Base-by-base conservation (phyloP, 805 yeast genomes). In the Yamadazyma kitorensis region DNA sequence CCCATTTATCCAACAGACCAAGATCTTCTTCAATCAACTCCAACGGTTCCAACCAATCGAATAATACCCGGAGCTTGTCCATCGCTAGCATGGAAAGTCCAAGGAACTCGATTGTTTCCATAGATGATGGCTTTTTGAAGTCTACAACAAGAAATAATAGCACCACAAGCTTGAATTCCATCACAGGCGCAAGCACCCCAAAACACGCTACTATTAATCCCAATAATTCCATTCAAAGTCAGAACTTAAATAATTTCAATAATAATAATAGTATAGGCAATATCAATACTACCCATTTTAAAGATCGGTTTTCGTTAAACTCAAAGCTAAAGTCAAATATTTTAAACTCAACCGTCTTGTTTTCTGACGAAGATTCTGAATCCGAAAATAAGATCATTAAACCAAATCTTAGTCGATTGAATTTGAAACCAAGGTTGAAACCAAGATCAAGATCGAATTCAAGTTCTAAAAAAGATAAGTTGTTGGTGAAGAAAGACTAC, bases 351-450 rank as follows among this genome's bases (percentile, higher is more conserved):
- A 49, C 47, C 15, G 61, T 55, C 6, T 30, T 61, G 11, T 34
- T 59, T 7, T 58, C 68, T 17, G 70, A 64, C 41, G 68, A 63
- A 24, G 70, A 62, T 24, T 58, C 61, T 7, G 68, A 63, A 35
- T 40, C 51, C 10, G 67, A 61, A 25, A 41, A 9, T 14, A 37
- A 25, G 34, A 28, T 20, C 33, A 34, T 33, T 8, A 27, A 21
- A 20, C 36, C 45, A 13, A n/a, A n/a, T n/a, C n/a, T n/a, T n/a
- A n/a, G n/a, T n/a, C n/a, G n/a, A n/a, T n/a, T n/a, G n/a, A n/a
- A n/a, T n/a, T n/a, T n/a, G n/a, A n/a, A n/a, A n/a, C n/a, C n/a
- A n/a, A 32, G 14, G 29, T 40, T 12, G 24, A 40, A 14, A 34
- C 16, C 39, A 15, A 42, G 52, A 29, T 36, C 52, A 6, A 43